Percentiles rank a stretch among this genome's conserved stretches.
phyloP scores from a whole-genome alignment of 2,329 filamentous ascomycete genomes.

The Ophiostoma australiae region DNA sequence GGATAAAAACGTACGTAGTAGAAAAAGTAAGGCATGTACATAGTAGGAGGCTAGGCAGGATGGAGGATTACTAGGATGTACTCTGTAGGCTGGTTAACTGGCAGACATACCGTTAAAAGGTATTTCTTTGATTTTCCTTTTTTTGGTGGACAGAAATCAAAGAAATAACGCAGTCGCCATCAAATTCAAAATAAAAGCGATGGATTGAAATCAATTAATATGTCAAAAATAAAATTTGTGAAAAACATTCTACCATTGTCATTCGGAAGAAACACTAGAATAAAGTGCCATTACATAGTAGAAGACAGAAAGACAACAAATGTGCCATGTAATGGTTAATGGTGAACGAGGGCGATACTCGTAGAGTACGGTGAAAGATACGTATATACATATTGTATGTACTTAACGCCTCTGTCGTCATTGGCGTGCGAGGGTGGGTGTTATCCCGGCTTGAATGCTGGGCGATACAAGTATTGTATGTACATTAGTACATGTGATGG shows the following conservation, averaged over 20 bases:
- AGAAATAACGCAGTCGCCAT: neutral
- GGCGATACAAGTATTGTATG: neutral
- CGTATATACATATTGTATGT: neutral
- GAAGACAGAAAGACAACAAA: too few species aligned
- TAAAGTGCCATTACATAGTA: neutral
- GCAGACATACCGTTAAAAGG: too few species aligned
- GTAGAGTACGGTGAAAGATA: neutral
- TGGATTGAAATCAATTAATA: neutral
- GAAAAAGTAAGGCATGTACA: slow-evolving; percentile 1
- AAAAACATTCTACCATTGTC: too few species aligned
- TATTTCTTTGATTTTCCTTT: too few species aligned
- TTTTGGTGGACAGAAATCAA: neutral
- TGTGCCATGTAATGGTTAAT: too few species aligned
- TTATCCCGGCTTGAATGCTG: slow-evolving; percentile 3
- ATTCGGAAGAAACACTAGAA: neutral
- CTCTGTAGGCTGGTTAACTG: too few species aligned
- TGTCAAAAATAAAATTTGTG: too few species aligned
- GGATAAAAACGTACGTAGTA: neutral
- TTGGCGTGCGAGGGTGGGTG: neutral
- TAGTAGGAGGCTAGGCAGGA: neutral
- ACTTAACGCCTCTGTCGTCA: slow-evolving; percentile 13
- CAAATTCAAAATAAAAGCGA: neutral
- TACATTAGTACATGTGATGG: neutral
- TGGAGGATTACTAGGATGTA: too few species aligned
- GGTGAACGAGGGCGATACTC: neutral